phyloP scores from a whole-genome alignment of 2,329 filamentous ascomycete species.

The Scortechinia acanthostroma region DNA sequence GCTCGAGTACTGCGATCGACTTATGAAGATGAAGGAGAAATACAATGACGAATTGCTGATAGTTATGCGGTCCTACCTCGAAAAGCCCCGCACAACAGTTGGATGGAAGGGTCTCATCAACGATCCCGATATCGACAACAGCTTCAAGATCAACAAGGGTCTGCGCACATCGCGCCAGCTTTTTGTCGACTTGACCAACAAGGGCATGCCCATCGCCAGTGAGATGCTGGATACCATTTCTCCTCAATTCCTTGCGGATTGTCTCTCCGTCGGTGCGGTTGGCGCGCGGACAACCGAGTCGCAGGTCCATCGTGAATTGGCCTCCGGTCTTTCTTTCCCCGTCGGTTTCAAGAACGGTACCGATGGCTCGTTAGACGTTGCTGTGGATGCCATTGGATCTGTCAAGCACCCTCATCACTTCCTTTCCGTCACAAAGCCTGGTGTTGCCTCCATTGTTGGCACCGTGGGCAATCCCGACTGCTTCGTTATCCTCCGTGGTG shows the following conservation, averaged over 20 bases:
- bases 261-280: conserved; percentile 84
- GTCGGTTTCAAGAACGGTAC: conserved; percentile 99
- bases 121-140: conserved; percentile 95
- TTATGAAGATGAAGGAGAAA: conserved; percentile 77
- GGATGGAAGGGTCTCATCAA: conserved; percentile 99
- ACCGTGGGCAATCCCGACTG: conserved; percentile 94
- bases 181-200: conserved; percentile 83
- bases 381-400: conserved; percentile 90
- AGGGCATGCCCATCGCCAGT: conserved; percentile 90
- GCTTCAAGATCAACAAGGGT: conserved; percentile 98
- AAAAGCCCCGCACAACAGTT: conserved; percentile 95
- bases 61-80: conserved; percentile 95
- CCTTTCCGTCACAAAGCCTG: conserved; percentile 92
- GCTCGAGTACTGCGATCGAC: conserved; percentile 82
- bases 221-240: conserved; percentile 99
- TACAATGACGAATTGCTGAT: conserved; percentile 84
- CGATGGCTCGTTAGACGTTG: conserved; percentile 80
- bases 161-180: conserved; percentile 78
- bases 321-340: conserved; percentile 89
- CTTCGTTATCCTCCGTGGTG: conserved; percentile 90
- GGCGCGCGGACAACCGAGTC: conserved; percentile 95
- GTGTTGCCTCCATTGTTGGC: conserved; percentile 87
- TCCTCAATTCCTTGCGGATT: conserved; percentile 89
- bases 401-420: conserved; percentile 92
- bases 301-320: conserved; percentile 89